These are phyloP conservation scores for Pythium aphanidermatum DNA, from an alignment of 352 stramenopile genomes.

Conservation along the genomic window DNA sequence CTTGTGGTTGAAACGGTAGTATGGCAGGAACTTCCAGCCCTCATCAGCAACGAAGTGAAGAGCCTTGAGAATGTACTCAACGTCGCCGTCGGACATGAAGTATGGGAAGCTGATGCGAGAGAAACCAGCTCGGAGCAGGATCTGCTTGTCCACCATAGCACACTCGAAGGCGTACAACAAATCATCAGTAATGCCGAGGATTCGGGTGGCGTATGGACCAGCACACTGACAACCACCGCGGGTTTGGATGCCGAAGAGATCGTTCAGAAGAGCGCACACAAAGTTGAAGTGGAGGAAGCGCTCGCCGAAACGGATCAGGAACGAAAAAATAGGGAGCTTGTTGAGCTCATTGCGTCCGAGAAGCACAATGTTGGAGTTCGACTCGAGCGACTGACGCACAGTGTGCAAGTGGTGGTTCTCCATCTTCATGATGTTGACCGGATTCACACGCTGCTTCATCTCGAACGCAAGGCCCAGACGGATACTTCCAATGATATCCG, in stretches of 20 bases:
- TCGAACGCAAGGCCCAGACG: conserved; percentile 85
- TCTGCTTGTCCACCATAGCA: conserved; percentile 81
- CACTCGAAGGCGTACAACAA: conserved; percentile 60
- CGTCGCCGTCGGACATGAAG: conserved; percentile 58
- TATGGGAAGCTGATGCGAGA: conserved; percentile 90
- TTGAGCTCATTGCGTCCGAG: conserved; percentile 46
- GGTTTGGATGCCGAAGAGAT: conserved; percentile 96
- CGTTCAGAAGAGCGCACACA: conserved; percentile 93
- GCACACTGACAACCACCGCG: conserved; percentile 47
- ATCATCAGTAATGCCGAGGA: conserved; percentile 84
- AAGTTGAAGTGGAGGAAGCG: conserved; percentile 96
- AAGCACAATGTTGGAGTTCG: conserved; percentile 65
- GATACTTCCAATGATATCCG: conserved; percentile 90
- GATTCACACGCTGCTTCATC: conserved; percentile 59
- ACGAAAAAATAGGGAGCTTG: conserved; percentile 89
- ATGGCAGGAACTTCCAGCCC: conserved; percentile 86
- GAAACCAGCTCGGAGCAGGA: conserved; percentile 91
- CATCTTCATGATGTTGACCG: conserved; percentile 27
- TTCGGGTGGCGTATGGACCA: conserved; percentile 87
- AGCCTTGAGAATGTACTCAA: conserved; percentile 88
- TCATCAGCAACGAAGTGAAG: conserved; percentile 88
- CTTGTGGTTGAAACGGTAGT: conserved; percentile 92
- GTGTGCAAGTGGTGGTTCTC: conserved; percentile 24
- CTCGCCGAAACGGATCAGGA: conserved; percentile 77
- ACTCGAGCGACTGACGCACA: conserved; percentile 24